Percentiles rank a stretch among this genome's conserved stretches.
These are phyloP conservation scores for Vanrija humicola DNA, from an alignment of 1,284 basidiomycete species.

Conservation along the genomic window DNA sequence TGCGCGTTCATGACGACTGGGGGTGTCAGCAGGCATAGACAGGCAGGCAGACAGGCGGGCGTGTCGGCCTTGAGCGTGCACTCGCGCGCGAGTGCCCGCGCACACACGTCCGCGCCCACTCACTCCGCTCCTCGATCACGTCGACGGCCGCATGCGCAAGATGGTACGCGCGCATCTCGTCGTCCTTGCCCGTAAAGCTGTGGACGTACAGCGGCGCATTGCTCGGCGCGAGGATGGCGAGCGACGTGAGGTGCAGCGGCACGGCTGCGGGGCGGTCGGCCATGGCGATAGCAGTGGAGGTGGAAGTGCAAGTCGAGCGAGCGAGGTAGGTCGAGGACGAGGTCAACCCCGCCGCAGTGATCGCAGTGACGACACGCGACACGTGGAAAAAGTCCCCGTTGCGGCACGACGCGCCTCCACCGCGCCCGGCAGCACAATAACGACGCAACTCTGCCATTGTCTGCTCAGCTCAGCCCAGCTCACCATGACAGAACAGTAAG, in stretches of 20 bases:
- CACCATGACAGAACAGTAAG: too few relatives aligned
- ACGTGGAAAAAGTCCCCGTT: too few relatives aligned
- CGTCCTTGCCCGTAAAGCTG: conserved; percentile 41
- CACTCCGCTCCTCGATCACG: conserved; percentile 49
- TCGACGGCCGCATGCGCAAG: conserved; percentile 48
- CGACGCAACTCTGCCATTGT: too few relatives aligned
- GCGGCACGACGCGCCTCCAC: too few relatives aligned
- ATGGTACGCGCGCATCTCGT: conserved; percentile 47
- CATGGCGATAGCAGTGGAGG: conserved; percentile 9
- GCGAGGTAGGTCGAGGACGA: not conserved
- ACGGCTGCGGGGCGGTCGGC: conserved; percentile 28
- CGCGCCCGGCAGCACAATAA: too few relatives aligned
- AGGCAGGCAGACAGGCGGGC: too few relatives aligned
- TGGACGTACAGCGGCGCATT: conserved; percentile 48
- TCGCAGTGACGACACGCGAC: not conserved
- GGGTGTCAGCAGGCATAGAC: not conserved
- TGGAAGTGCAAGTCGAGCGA: not conserved
- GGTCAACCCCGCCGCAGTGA: not conserved
- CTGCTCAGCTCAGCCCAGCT: too few relatives aligned
- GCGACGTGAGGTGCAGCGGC: conserved; percentile 44
- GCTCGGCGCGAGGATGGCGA: conserved; percentile 43
- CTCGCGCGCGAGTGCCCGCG: too few relatives aligned
- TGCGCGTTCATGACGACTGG: conserved; percentile 44
- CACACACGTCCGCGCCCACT: too few relatives aligned
- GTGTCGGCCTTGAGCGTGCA: too few relatives aligned